Percentiles rank a stretch among this genome's conserved stretches.
Conservation (phyloP, 208 protist genomes). For the Strigomonas culicis region DNA sequence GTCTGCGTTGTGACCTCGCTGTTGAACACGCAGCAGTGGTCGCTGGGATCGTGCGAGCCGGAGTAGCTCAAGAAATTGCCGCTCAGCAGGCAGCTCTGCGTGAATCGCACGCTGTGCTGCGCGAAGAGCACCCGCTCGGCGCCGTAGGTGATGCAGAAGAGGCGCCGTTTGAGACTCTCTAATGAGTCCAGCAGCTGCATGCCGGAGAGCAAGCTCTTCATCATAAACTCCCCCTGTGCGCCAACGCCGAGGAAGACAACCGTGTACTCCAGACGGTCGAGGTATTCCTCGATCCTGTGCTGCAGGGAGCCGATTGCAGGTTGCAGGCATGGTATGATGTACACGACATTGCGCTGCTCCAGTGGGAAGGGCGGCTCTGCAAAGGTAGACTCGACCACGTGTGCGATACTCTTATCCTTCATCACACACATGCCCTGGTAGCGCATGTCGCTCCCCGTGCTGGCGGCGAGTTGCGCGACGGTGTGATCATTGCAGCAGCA, state of each 20-base stretch:
- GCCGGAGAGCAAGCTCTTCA: conserved; percentile 29
- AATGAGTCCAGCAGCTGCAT: conserved; percentile 27
- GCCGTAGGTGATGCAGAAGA: conserved; percentile 64
- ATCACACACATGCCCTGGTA: not conserved
- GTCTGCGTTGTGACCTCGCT: not conserved
- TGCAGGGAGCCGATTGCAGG: conserved; percentile 18
- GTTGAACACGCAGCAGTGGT: conserved; percentile 1
- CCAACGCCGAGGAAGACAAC: conserved; percentile 57
- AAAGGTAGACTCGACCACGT: not conserved
- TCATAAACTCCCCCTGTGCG: conserved; percentile 28
- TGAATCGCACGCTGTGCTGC: conserved; percentile 22
- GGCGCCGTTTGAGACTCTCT: conserved; percentile 11
- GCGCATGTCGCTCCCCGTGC: not conserved
- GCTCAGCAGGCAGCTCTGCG: conserved; percentile 31
- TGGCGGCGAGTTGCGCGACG: not conserved
- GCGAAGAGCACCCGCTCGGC: conserved; percentile 31
- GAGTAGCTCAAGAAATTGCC: conserved; percentile 43
- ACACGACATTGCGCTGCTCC: not conserved
- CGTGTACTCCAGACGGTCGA: conserved; percentile 28
- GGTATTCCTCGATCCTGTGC: conserved; percentile 14
- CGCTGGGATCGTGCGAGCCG: conserved; percentile 7
- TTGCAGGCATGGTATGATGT: not conserved
- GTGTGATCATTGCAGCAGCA: not conserved
- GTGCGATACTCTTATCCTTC: not conserved
- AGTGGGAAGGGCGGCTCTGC: not conserved